Conservation (phyloP, 495 filamentous ascomycete species). For the Aspergillus baeticus region DNA sequence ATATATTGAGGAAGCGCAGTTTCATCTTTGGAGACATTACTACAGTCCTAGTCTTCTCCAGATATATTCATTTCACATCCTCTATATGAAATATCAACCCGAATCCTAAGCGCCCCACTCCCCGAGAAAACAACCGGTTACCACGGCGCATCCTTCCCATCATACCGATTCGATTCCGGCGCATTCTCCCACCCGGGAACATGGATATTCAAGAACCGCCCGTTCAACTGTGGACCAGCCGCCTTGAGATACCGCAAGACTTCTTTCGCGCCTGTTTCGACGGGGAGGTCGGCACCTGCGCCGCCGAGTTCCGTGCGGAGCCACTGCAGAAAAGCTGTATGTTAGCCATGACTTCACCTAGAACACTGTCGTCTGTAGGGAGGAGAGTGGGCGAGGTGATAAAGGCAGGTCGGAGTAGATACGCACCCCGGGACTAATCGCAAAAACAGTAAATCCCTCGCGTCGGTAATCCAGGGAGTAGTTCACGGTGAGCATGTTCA, state of each 20-base stretch:
- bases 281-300: constrained; percentile 31
- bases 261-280: constrained; percentile 23
- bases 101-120: no score
- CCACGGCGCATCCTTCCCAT: constrained; percentile 13
- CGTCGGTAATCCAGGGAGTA: constrained; percentile 40
- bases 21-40: no score
- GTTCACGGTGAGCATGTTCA: constrained; percentile 51
- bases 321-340: constrained; percentile 18
- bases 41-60: no score
- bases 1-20: no score
- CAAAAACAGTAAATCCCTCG: constrained; percentile 45
- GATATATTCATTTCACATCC: no score
- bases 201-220: constrained; percentile 12
- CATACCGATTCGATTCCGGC: constrained; percentile 1
- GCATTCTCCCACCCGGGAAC: constrained; percentile 12
- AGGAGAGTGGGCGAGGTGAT: neutral
- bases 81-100: no score
- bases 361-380: no score
- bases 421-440: constrained; percentile 48
- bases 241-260: neutral
- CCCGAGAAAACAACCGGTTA: no score
- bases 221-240: neutral
- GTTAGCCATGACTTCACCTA: neutral
- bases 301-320: constrained; percentile 37
- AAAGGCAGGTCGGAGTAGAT: neutral